Evolutionary conservation across 306 rosid genomes (phyloP).

Genomic region (Lathyrus sativus): DNA sequence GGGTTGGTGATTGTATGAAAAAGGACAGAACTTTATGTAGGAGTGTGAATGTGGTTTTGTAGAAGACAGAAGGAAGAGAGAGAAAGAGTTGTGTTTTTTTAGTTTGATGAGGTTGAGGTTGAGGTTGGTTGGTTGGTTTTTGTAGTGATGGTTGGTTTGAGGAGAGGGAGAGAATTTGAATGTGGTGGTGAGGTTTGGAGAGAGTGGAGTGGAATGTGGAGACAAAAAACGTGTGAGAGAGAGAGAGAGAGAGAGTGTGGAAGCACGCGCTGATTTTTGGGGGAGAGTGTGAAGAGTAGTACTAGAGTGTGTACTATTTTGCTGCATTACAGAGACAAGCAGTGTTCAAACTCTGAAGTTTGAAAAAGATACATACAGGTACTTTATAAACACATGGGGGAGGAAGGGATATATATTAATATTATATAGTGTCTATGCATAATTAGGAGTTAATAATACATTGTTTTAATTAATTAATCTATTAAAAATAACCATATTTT

Average conservation of each 20-base stretch:
- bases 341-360: constrained; percentile 22
- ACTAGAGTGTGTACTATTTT: background rate
- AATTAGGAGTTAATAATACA: no score
- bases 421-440: no score
- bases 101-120: constrained; percentile 6
- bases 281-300: constrained; percentile 9
- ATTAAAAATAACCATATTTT: no score
- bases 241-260: constrained; percentile 32
- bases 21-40: constrained; percentile 23
- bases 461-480: no score
- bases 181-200: constrained; percentile 14
- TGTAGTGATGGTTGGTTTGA: background rate
- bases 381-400: background rate
- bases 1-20: constrained; percentile 26
- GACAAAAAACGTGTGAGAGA: background rate
- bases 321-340: background rate
- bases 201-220: background rate
- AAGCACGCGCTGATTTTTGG: constrained; percentile 36
- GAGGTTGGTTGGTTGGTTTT: background rate
- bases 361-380: background rate
- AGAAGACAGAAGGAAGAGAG: background rate
- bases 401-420: background rate
- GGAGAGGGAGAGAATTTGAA: constrained; percentile 36
- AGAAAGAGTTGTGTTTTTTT: constrained; percentile 13
- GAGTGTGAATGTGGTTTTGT: constrained; percentile 4